A percentile compares a stretch with the other conserved stretches of the same genome.
phyloP scores from a whole-genome alignment of 768 basidiomycete species.

The Punctularia strigosozonata region DNA sequence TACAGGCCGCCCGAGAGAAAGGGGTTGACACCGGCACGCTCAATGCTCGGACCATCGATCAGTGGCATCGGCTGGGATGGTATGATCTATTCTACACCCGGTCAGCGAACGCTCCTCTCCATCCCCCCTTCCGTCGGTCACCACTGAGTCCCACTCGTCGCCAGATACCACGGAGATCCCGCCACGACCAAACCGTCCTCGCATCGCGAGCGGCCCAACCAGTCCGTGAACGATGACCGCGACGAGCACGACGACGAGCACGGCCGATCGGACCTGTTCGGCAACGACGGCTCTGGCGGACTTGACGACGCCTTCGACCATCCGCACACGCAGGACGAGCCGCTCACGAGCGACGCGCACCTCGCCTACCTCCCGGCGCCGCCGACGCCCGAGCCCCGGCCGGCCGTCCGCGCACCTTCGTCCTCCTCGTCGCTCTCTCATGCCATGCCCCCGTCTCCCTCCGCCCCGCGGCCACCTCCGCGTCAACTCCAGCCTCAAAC shows the following conservation, averaged over 20 bases:
- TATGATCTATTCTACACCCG: conserved; percentile 62
- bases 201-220: background rate
- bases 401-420: too few species aligned
- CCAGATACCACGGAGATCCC: conserved; percentile 9
- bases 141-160: conserved; percentile 1
- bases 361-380: conserved; percentile 31
- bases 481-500: too few species aligned
- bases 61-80: conserved; percentile 73
- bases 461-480: too few species aligned
- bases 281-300: too few species aligned
- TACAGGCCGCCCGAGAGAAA: conserved; percentile 51
- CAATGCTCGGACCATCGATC: conserved; percentile 61
- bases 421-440: too few species aligned
- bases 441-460: too few species aligned
- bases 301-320: too few species aligned
- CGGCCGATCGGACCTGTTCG: conserved; percentile 3
- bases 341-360: too few species aligned
- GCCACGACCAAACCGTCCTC: background rate
- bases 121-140: conserved; percentile 1
- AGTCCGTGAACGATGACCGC: background rate
- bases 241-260: background rate
- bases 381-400: too few species aligned
- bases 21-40: conserved; percentile 66
- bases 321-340: too few species aligned
- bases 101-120: conserved; percentile 24